Evolutionary conservation across 2,329 filamentous ascomycete genomes (phyloP), one percentile per base, ranked within the genome.

Genomic region (Calonectria henricotiae): DNA sequence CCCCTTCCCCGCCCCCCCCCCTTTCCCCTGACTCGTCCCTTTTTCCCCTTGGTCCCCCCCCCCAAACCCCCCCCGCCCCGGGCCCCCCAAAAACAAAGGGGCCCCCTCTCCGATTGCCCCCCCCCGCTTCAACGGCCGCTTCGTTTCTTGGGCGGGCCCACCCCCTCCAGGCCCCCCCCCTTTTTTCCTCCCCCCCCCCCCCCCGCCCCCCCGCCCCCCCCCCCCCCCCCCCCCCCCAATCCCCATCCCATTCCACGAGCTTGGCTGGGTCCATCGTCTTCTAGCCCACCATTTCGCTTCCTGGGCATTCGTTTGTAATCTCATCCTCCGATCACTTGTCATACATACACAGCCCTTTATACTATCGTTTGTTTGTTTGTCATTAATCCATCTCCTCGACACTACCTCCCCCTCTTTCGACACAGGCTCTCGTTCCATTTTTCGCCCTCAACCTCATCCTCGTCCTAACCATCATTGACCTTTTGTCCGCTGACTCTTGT

Each of bases 401-500:
- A 37, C 30, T 37, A 44, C 67, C n/a, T 30, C 43, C 25, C 27
- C 44, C 37, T 68, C 47, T 27, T n/a, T 70, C 68, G 60, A 27
- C 61, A 55, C 70, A 39, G 67, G 11, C 35, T 62, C 69, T 60
- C 60, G 54, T 63, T 51, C 35, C 63, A 25, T 27, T 39, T 7
- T 7, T 30, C 27, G 27, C 27, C 27, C 27, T 30, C 27, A 7
- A 4, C 27, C 41, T 58, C 43, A n/a, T 32, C 27, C 8, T 25
- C 23, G 51, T 37, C 39, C 20, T 61, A 51, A 17, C 7, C 62
- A 54, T 68, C 58, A 13, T 75, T 68, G 68, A 63, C 75, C 51
- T 47, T 67, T 61, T 65, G 39, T 60, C 54, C 35, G 69, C 76
- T 77, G 68, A 77, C 71, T 46, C 66, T 72, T 73, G 67, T 73